Percentiles rank a stretch among this genome's conserved stretches.
phyloP scores from a whole-genome alignment of 2,329 filamentous ascomycete genomes.

The Alternaria brassicae region DNA sequence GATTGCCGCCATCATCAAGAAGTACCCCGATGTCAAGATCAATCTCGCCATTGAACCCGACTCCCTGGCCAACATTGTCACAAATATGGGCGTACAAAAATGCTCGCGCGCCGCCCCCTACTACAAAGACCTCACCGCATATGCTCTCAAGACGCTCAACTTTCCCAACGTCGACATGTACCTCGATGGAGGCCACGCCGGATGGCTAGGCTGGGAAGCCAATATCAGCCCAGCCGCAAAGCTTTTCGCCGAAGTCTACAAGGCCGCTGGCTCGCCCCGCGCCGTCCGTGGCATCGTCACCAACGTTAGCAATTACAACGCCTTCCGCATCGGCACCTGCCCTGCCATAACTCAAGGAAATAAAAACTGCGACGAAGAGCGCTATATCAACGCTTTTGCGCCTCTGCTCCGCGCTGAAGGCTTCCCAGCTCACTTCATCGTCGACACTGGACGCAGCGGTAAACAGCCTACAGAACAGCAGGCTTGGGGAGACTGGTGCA shows the following conservation, averaged over 20 bases:
- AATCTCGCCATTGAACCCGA: constrained; percentile 57
- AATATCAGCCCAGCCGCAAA: constrained; percentile 62
- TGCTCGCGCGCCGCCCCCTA: constrained; percentile 62
- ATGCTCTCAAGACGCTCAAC: constrained; percentile 64
- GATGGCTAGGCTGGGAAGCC: constrained; percentile 69
- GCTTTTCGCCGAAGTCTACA: constrained; percentile 58
- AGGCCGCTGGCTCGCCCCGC: constrained; percentile 55
- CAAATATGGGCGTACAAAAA: constrained; percentile 63
- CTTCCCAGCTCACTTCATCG: constrained; percentile 63
- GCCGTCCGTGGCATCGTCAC: constrained; percentile 62
- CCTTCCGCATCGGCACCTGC: constrained; percentile 56
- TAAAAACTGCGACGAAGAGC: constrained; percentile 62
- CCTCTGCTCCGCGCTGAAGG: constrained; percentile 57
- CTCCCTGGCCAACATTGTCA: constrained; percentile 66
- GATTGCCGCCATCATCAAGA: constrained; percentile 61
- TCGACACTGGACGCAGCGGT: constrained; percentile 64
- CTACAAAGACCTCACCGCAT: constrained; percentile 64
- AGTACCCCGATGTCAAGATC: constrained; percentile 61
- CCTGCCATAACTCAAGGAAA: constrained; percentile 56
- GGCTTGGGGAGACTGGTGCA: constrained; percentile 73
- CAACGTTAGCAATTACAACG: constrained; percentile 68
- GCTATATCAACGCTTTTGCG: constrained; percentile 60
- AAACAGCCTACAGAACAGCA: constrained; percentile 65
- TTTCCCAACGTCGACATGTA: constrained; percentile 69
- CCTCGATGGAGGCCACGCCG: constrained; percentile 68